phyloP scores from a whole-genome alignment of 225 moss, liverwort and hornwort genomes.

The Climacium dendroides region DNA sequence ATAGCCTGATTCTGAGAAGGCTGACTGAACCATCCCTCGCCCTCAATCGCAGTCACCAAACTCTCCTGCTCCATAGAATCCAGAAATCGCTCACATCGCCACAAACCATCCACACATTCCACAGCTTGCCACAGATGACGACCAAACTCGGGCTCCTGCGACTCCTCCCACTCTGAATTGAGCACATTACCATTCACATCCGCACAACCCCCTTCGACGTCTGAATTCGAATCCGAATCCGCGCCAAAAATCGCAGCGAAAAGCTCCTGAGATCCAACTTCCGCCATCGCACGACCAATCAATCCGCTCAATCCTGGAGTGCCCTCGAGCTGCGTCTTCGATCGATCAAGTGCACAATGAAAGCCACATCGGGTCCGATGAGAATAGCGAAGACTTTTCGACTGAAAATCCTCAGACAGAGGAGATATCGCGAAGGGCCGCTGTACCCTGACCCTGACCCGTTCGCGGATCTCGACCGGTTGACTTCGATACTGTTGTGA shows the following conservation, averaged over 20 bases:
- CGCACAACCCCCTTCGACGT: background rate
- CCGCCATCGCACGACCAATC: background rate
- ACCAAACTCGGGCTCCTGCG: background rate
- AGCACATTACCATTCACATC: background rate
- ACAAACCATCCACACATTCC: constrained; percentile 43
- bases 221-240: background rate
- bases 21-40: constrained; percentile 59
- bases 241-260: constrained; percentile 24
- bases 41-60: constrained; percentile 33
- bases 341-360: background rate
- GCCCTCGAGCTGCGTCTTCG: background rate
- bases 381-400: background rate
- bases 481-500: background rate
- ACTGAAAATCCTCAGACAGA: background rate
- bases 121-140: constrained; percentile 28
- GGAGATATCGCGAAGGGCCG: too few relatives aligned
- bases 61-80: constrained; percentile 17
- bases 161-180: background rate
- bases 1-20: constrained; percentile 71
- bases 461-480: too few relatives aligned
- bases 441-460: background rate
- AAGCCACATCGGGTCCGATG: background rate
- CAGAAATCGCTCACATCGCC: constrained; percentile 43
- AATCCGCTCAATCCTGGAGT: background rate
- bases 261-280: background rate